Evolutionary conservation across 108 stramenopile genomes (phyloP).

Genomic region (Aurantiochytrium sp.): DNA sequence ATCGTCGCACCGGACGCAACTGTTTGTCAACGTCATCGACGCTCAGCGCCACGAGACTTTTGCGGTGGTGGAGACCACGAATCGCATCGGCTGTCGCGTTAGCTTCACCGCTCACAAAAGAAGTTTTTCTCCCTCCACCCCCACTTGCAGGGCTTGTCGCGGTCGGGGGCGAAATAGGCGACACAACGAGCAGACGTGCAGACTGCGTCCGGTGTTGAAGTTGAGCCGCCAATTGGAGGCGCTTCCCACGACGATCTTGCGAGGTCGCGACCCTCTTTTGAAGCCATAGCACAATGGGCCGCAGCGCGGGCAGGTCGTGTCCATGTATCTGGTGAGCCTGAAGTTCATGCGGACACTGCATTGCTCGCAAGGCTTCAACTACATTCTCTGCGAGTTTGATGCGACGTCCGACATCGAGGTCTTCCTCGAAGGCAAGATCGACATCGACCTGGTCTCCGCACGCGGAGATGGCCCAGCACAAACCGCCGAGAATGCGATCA

Average conservation of each 20-base stretch:
- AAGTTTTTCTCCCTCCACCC: no score
- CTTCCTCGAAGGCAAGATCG: conserved; percentile 25
- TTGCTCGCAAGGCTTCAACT: conserved; percentile 21
- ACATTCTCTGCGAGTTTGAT: conserved; percentile 21
- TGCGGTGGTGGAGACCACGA: no score
- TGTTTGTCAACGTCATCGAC: no score
- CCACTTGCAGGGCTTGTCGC: no score
- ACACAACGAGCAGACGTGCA: no score
- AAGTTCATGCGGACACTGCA: not conserved
- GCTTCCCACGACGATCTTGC: not conserved
- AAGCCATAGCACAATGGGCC: conserved; percentile 17
- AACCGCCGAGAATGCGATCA: conserved; percentile 24
- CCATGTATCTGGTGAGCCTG: conserved; percentile 34
- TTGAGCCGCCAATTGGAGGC: not conserved
- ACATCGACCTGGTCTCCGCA: conserved; percentile 25
- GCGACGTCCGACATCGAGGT: conserved; percentile 5
- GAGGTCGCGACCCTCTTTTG: not conserved
- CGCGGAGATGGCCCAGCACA: conserved; percentile 29
- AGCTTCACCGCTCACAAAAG: no score
- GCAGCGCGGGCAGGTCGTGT: conserved; percentile 20
- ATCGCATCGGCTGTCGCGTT: no score
- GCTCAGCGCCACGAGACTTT: no score
- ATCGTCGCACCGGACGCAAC: not conserved
- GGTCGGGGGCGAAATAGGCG: no score
- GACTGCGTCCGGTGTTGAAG: not conserved